Conservation (phyloP, 73 alveolate species). For the Paraurostyla sp. region DNA sequence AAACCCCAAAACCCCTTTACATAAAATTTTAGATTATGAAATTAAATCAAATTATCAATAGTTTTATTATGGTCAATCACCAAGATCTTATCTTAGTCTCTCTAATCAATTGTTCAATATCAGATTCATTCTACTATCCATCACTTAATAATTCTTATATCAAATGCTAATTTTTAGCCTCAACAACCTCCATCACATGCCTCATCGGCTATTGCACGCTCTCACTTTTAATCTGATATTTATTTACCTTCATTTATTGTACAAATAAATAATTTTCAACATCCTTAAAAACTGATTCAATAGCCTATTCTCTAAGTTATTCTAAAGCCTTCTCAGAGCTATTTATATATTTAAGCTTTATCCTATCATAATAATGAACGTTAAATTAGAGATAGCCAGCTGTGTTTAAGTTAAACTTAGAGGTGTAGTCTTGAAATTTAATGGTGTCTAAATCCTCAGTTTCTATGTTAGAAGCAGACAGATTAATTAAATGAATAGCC, state of each 20-base stretch:
- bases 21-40: too few relatives aligned
- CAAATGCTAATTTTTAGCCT: background rate
- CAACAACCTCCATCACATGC: background rate
- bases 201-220: background rate
- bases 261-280: constrained; percentile 7
- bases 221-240: background rate
- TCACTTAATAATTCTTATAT: background rate
- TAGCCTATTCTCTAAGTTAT: background rate
- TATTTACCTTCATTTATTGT: background rate
- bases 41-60: too few relatives aligned
- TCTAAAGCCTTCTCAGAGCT: background rate
- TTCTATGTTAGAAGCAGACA: background rate
- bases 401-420: background rate
- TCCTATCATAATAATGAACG: constrained; percentile 3
- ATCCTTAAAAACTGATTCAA: background rate
- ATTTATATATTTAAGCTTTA: background rate
- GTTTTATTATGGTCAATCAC: too few relatives aligned
- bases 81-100: too few relatives aligned
- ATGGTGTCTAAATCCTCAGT: constrained; percentile 30
- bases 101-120: too few relatives aligned
- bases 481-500: background rate
- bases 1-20: too few relatives aligned
- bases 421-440: background rate
- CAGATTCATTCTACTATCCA: too few relatives aligned
- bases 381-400: background rate